These are phyloP conservation scores for Monilinia fructicola DNA, from an alignment of 2,329 filamentous ascomycete genomes.

Conservation along the genomic window DNA sequence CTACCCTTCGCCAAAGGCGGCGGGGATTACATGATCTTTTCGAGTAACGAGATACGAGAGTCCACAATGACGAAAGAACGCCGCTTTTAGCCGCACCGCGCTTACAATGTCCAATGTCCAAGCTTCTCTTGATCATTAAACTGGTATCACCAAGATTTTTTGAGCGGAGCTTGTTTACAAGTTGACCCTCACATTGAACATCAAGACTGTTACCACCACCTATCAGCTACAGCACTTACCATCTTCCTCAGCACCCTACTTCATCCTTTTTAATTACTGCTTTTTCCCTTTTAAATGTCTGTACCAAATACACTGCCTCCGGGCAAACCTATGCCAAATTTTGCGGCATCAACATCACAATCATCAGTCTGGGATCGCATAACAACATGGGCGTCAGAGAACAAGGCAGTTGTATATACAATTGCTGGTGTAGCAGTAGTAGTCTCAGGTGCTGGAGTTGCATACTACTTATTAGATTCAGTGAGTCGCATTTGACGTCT, in stretches of 20 bases:
- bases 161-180: constrained; percentile 15
- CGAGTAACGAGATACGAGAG: neutral
- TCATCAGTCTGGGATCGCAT: constrained; percentile 72
- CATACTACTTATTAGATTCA: constrained; percentile 78
- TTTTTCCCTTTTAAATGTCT: constrained; percentile 35
- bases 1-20: constrained; percentile 17
- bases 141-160: constrained; percentile 27
- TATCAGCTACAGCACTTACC: constrained; percentile 30
- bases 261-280: constrained; percentile 32
- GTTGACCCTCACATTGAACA: constrained; percentile 22
- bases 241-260: constrained; percentile 26
- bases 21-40: constrained; percentile 8
- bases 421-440: constrained; percentile 93
- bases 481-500: constrained; percentile 45
- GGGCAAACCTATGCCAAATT: constrained; percentile 36
- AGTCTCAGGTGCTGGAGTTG: constrained; percentile 83
- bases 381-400: constrained; percentile 88
- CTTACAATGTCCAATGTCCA: constrained; percentile 23
- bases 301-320: constrained; percentile 33
- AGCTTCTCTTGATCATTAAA: constrained; percentile 28
- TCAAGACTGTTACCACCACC: constrained; percentile 25
- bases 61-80: constrained; percentile 23
- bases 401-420: constrained; percentile 94
- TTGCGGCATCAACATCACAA: constrained; percentile 39
- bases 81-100: constrained; percentile 19